Conservation (phyloP, 2,329 filamentous ascomycete genomes). For the Rutstroemia sydowiana region DNA sequence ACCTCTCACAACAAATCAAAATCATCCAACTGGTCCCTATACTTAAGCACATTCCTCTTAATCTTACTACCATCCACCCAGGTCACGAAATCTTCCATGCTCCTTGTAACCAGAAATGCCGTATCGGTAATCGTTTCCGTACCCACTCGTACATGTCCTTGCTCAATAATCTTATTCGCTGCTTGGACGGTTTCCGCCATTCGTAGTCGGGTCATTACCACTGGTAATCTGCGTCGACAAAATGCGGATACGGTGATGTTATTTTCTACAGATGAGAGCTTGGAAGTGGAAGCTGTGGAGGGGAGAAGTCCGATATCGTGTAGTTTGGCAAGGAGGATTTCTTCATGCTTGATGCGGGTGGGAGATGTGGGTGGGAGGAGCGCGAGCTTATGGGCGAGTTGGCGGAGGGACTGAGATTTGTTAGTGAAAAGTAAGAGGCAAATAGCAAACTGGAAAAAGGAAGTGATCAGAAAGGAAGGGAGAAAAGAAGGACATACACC, state of each 20-base stretch:
- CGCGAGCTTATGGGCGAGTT: constrained; percentile 82
- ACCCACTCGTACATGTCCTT: constrained; percentile 86
- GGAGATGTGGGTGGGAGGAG: constrained; percentile 73
- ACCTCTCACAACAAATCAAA: constrained; percentile 71
- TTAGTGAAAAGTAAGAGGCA: no score
- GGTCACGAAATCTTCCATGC: constrained; percentile 92
- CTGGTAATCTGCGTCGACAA: constrained; percentile 72
- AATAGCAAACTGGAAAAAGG: no score
- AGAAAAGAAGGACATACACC: constrained; percentile 44
- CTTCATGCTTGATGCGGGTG: constrained; percentile 75
- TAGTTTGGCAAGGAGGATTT: constrained; percentile 82
- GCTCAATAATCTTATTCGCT: constrained; percentile 81
- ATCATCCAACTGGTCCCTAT: constrained; percentile 90
- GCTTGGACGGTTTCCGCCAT: constrained; percentile 91
- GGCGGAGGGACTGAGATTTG: constrained; percentile 62
- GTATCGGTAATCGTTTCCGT: constrained; percentile 86
- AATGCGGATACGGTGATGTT: constrained; percentile 85
- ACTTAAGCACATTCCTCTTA: constrained; percentile 91
- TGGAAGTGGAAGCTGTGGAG: constrained; percentile 54
- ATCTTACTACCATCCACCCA: constrained; percentile 97
- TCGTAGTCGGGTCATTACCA: constrained; percentile 81
- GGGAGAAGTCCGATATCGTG: constrained; percentile 85
- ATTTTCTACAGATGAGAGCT: constrained; percentile 78
- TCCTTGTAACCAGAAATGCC: constrained; percentile 79
- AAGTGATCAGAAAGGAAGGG: background rate